A percentile compares a stretch with the other conserved stretches of the same genome.
Evolutionary conservation across 2,329 filamentous ascomycete genomes (phyloP).

Genomic region (Exophiala mesophila): DNA sequence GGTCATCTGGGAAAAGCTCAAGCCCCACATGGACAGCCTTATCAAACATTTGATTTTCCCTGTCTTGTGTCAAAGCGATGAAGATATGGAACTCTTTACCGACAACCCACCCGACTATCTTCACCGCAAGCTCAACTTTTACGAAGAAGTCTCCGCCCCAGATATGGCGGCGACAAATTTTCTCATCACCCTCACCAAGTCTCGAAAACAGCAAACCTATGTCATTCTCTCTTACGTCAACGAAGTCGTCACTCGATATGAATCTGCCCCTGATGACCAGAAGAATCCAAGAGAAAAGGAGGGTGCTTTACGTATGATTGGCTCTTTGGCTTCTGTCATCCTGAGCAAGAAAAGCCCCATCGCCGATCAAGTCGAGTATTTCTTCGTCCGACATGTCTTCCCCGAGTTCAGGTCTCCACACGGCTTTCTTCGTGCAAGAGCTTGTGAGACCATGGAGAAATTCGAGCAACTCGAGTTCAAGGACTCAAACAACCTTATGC

Average conservation of each 20-base stretch:
- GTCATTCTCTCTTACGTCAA: conserved; percentile 94
- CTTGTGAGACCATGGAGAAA: conserved; percentile 96
- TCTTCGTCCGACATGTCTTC: conserved; percentile 96
- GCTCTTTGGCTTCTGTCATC: conserved; percentile 87
- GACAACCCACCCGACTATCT: conserved; percentile 94
- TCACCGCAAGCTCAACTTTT: conserved; percentile 95
- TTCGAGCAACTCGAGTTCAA: conserved; percentile 97
- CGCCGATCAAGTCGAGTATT: conserved; percentile 95
- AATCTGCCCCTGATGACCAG: conserved; percentile 73
- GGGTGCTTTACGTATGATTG: conserved; percentile 94
- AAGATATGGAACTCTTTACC: conserved; percentile 90
- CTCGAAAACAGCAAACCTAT: conserved; percentile 90
- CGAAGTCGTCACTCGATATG: conserved; percentile 88
- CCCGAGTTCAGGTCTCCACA: conserved; percentile 91
- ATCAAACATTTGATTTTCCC: conserved; percentile 95
- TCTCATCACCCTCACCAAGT: conserved; percentile 88
- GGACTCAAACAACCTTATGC: conserved; percentile 88
- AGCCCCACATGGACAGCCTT: conserved; percentile 86
- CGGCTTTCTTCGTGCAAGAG: conserved; percentile 87
- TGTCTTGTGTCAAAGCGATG: conserved; percentile 83
- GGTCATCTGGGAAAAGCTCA: conserved; percentile 91
- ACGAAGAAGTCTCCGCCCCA: conserved; percentile 91
- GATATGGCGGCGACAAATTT: conserved; percentile 97
- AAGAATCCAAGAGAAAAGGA: conserved; percentile 96
- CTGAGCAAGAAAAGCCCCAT: conserved; percentile 98